phyloP scores from a whole-genome alignment of 768 basidiomycete species.

The Phanerochaete sordida region DNA sequence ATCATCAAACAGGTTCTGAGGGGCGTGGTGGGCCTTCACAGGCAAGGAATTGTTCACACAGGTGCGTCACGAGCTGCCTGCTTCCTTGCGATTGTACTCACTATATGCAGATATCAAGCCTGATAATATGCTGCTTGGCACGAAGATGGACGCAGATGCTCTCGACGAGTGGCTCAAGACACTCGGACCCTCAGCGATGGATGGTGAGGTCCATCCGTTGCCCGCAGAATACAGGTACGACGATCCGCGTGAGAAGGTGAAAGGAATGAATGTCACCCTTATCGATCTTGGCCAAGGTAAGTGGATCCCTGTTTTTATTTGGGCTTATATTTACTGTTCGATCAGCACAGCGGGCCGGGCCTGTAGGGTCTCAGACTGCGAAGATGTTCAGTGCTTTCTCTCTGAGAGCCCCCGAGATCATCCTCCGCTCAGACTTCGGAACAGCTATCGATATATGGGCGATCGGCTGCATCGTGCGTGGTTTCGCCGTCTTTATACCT shows the following conservation, averaged over 20 bases:
- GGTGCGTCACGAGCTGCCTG: too few relatives aligned
- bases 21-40: conserved; percentile 14
- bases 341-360: conserved; percentile 2
- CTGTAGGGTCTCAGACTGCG: conserved; percentile 16
- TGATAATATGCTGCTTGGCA: conserved; percentile 22
- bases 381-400: conserved; percentile 17
- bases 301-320: not conserved
- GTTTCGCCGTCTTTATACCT: too few relatives aligned
- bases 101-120: too few relatives aligned
- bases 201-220: conserved; percentile 17
- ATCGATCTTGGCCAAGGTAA: conserved; percentile 22
- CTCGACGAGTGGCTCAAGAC: conserved; percentile 3
- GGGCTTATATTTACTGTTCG: not conserved
- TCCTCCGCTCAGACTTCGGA: conserved; percentile 21
- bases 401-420: conserved; percentile 28
- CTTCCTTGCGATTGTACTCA: too few relatives aligned
- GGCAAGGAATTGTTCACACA: conserved; percentile 20
- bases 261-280: conserved; percentile 9
- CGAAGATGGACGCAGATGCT: conserved; percentile 1
- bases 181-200: not conserved
- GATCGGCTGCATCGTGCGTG: conserved; percentile 27
- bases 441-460: conserved; percentile 28
- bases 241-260: conserved; percentile 5
- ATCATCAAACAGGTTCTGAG: conserved; percentile 15
- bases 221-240: conserved; percentile 14